A percentile compares a stretch with the other conserved stretches of the same genome.
Evolutionary conservation across 2,329 filamentous ascomycete species (phyloP).

Genomic region (Neophaeococcomyces mojaviensis): DNA sequence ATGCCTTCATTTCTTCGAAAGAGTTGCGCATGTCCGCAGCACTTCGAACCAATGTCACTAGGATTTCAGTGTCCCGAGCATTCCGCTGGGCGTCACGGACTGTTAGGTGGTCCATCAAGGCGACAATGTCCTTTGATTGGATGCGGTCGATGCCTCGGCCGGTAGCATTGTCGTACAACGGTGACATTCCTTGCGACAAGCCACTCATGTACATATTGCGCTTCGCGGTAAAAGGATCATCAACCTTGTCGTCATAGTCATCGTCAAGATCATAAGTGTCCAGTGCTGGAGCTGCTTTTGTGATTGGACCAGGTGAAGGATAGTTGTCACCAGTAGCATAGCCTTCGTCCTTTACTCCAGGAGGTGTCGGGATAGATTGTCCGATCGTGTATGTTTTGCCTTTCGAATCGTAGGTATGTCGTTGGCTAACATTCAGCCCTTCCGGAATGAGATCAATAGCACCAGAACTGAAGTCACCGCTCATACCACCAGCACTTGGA

Average conservation of each 20-base stretch:
- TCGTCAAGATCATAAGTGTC: constrained; percentile 1
- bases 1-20: constrained; percentile 89
- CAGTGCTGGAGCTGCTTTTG: constrained; percentile 2
- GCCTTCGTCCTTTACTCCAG: constrained; percentile 71
- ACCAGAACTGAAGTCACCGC: constrained; percentile 37
- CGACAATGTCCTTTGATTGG: constrained; percentile 92
- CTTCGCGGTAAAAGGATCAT: constrained; percentile 60
- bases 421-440: constrained; percentile 26
- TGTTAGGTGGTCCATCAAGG: constrained; percentile 96
- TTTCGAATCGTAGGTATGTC: constrained; percentile 31
- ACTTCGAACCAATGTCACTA: constrained; percentile 86
- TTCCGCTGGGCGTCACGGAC: constrained; percentile 94
- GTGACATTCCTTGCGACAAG: constrained; percentile 89
- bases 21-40: constrained; percentile 96
- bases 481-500: constrained; percentile 23
- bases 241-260: constrained; percentile 26
- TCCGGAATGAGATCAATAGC: constrained; percentile 30
- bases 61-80: constrained; percentile 89
- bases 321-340: constrained; percentile 67
- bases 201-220: constrained; percentile 65
- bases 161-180: constrained; percentile 82
- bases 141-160: constrained; percentile 85
- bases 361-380: constrained; percentile 43
- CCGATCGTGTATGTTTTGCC: constrained; percentile 29
- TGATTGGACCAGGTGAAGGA: constrained; percentile 15